Percentiles rank a stretch among this genome's conserved stretches.
phyloP scores from a whole-genome alignment of 2,329 filamentous ascomycete species.

The Penicillium brasilianum region DNA sequence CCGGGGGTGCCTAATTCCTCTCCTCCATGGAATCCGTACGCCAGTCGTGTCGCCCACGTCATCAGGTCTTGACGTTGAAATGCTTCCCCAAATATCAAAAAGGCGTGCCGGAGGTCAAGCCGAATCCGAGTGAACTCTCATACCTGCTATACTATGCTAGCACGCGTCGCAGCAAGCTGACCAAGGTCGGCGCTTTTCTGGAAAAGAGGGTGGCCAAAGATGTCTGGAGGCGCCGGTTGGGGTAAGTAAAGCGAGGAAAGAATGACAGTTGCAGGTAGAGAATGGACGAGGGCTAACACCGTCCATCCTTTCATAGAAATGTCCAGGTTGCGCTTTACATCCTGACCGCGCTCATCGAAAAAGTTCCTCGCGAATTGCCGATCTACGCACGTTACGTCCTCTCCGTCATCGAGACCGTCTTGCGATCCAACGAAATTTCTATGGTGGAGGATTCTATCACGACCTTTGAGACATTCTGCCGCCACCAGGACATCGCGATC shows the following conservation, averaged over 20 bases:
- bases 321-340: constrained; percentile 96
- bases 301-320: constrained; percentile 63
- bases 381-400: constrained; percentile 86
- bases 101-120: constrained; percentile 88
- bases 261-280: background rate
- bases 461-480: constrained; percentile 87
- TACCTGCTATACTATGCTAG: constrained; percentile 97
- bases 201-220: constrained; percentile 93
- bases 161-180: constrained; percentile 90
- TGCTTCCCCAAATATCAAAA: constrained; percentile 95
- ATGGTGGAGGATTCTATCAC: constrained; percentile 90
- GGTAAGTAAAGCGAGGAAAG: constrained; percentile 61
- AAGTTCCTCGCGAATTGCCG: constrained; percentile 85
- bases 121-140: constrained; percentile 94
- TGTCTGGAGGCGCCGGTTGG: constrained; percentile 85
- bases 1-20: constrained; percentile 18
- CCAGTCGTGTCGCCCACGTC: constrained; percentile 79
- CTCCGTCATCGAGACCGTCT: constrained; percentile 79
- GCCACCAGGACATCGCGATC: constrained; percentile 82
- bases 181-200: constrained; percentile 92
- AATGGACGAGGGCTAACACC: constrained; percentile 15
- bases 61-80: constrained; percentile 93
- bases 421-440: constrained; percentile 84
- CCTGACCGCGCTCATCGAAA: constrained; percentile 87
- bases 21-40: constrained; percentile 60